Base-by-base conservation (phyloP, 2,329 filamentous ascomycete genomes). In the Aspergillus brunneoviolaceus region DNA sequence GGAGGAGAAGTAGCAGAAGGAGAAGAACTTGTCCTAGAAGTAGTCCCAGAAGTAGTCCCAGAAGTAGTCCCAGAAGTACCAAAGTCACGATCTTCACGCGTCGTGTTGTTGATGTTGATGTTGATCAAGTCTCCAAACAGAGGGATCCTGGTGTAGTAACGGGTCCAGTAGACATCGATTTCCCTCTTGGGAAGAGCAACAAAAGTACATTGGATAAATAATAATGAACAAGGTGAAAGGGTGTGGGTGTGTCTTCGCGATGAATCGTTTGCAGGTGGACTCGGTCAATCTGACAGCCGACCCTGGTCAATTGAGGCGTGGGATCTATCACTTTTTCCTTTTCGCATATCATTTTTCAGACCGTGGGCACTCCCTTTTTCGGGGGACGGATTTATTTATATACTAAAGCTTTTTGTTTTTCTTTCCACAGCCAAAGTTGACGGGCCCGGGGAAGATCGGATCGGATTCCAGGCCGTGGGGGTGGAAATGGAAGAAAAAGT, bases 391-490 rank as follows among this genome's bases (percentile, higher is more conserved):
- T 59, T 56, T 54, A 50, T 53, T 49, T 49, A 45, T 56, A 39
- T 31, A 48, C 47, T 52, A 52, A 19, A 21, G 31, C 39, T 35
- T 12, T 16, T 12, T 12, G 31, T 10, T 33, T 33, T 33, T 12
- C 12, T 33, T 33, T 12, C 12, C 31, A 33, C 7, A 1, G 45
- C 48, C 55, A 35, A 62, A 63, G 61, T 57, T 63, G 62, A 59
- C 64, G 65, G 64, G 14, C 48, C 65, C 65, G 65, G 65, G 65
- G 65, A 65, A 63, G 60, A 60, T 66, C 65, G 65, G 65, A 63
- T 64, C 57, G 65, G 57, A 57, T 51, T 49, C 23, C n/a, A 49
- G 21, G 51, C 39, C 62, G 62, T 65, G 63, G 63, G 63, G 63
- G 64, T 51, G 6, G 7, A 9, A 29, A 9, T 29, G 27, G 27